Base-by-base conservation (phyloP, 805 yeast genomes). In the Geotrichum ghanense region DNA sequence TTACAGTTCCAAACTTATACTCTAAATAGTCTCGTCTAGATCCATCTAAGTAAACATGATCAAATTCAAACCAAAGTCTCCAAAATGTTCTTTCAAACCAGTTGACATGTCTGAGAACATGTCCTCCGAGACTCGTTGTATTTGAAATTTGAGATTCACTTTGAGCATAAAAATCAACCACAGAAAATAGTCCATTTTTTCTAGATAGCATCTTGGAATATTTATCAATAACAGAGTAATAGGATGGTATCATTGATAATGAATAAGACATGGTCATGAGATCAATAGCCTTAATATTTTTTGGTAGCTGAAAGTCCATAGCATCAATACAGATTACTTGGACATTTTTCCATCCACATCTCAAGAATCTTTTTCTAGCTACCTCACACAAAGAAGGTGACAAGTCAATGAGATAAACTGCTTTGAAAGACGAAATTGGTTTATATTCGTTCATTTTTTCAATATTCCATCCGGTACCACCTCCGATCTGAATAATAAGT, bases 41-140 rank as follows among this genome's bases (percentile, higher is more conserved):
- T 25, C 88, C 78, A 59, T 84, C 94, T 53, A 84, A 71, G 56
- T 77, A 81, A 2, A 84, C 94, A 48, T 80, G 74, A 63, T 84
- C 95, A 45, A 81, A 81, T 63, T 84, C 95, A 62, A 85, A 84
- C 95, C 95, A 85, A 41, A 81, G 68, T 58, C 88, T 74, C 95
- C 95, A 84, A 60, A 84, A 85, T 24, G 85, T 82, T 60, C 94
- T 72, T 44, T 75, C 71, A 48, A 81, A 51, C 94, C 94, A 84
- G 22, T 86, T 81, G 50, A 76, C 79, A 60, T 83, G 83, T 57
- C 94, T 72, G 56, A 77, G 74, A 25, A 73, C 73, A 53, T 79
- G 66, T 6, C 94, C 92, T 45, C 95, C 94, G 27, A 83, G 65
- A 58, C 82, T 78, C 45, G 79, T 73, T 60, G 85, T 74, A 17